These are phyloP conservation scores for Umbilicaria muhlenbergii DNA, from an alignment of 495 filamentous ascomycete genomes.

Conservation along the genomic window DNA sequence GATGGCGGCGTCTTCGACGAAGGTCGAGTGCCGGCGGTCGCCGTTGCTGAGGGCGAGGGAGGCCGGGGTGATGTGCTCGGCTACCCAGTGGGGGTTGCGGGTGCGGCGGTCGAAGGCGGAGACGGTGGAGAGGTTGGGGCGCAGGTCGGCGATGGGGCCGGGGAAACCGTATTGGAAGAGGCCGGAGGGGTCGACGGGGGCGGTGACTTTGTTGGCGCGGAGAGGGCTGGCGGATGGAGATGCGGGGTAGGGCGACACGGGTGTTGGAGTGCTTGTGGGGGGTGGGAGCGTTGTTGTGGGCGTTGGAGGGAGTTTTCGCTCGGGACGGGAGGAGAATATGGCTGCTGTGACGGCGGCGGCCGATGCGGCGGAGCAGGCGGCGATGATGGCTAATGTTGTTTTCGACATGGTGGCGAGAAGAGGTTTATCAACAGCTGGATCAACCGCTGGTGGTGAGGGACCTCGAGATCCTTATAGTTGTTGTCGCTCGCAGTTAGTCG, in stretches of 20 bases:
- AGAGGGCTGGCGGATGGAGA: constrained; percentile 21
- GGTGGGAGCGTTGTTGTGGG: constrained; percentile 11
- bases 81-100: constrained; percentile 89
- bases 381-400: constrained; percentile 71
- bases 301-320: constrained; percentile 25
- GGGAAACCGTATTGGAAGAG: constrained; percentile 97
- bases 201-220: constrained; percentile 22
- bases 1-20: constrained; percentile 65
- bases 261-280: constrained; percentile 8
- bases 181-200: constrained; percentile 69
- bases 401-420: constrained; percentile 53
- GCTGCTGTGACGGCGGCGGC: constrained; percentile 74
- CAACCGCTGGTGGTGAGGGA: no score
- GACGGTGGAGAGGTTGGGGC: constrained; percentile 53
- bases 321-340: constrained; percentile 48
- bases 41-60: constrained; percentile 60
- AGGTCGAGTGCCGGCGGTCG: constrained; percentile 70
- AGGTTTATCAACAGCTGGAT: not conserved
- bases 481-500: no score
- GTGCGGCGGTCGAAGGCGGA: constrained; percentile 84
- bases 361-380: constrained; percentile 74
- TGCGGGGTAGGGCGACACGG: constrained; percentile 13
- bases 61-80: constrained; percentile 89
- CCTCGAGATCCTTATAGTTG: no score
- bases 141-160: constrained; percentile 73